Base-by-base conservation (phyloP, 192 early-diverging fungal genomes). In the Pilaira anomala region DNA sequence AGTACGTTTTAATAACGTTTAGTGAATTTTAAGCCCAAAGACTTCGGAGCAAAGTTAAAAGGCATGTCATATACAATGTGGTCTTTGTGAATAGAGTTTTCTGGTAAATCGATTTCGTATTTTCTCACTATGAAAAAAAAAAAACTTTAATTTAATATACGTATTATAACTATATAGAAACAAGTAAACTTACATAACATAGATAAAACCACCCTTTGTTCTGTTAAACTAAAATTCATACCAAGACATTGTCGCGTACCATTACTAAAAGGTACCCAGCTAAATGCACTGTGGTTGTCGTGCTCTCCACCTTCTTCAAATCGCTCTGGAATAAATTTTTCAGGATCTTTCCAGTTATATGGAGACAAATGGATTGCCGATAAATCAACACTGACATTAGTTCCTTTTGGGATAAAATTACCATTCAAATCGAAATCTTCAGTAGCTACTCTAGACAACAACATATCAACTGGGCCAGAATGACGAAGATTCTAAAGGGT, bases 201-300 rank as follows among this genome's bases (percentile, higher is more conserved):
- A 9, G 76, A 44, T 11, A 84, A 72, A 22, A 82, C 70, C 7
- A 88, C 74, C n/a, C 74, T 73, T 69, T 83, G 80, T 65, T 85
- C 83, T 16, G 77, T 55, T 19, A 88, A 63, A 21, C 78, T 76
- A 53, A 88, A 88, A 53, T 81, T 79, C 81, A 82, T 80, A 25
- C 84, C 84, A 44, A 85, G 68, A 67, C 85, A 87, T 71, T 86
- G 73, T 24, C 80, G 76, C 21, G 62, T 48, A n/a, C 83, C 85
- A 36, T 71, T 74, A 71, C 83, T 75, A 54, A 87, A 87, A 9
- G 85, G 77, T 3, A 79, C 56, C 78, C 80, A 87, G 14, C 76
- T 41, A 19, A 46, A 46, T 6, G 7, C 18, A 2, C n/a, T 2
- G 13, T 46, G 44, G 2, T 46, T 13, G 4, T 46, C 44, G 16